Base-by-base conservation (phyloP, 1,284 basidiomycete genomes). In the Porogramme epimiltina region DNA sequence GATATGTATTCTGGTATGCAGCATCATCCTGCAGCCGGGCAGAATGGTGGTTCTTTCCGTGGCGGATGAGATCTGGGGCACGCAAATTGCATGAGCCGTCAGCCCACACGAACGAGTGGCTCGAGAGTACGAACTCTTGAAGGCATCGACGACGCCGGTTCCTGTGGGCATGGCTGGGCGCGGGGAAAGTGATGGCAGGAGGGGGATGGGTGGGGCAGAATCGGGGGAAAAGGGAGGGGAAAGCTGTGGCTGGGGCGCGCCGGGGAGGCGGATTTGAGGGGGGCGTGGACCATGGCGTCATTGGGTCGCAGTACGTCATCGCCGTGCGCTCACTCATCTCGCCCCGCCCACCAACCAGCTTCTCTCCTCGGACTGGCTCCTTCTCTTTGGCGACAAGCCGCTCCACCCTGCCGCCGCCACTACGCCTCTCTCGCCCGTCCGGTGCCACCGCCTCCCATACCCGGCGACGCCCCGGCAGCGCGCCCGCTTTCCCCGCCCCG, bases 51-150 rank as follows among this genome's bases (percentile, higher is more conserved):
- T 89, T 81, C 72, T 89, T 90, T 66, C 89, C 89, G 72, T 93
- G 89, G 62, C 93, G 82, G 55, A 95, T 90, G 65, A 95, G 87
- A 75, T 92, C 92, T 51, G 53, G 48, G 46, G 42, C 26, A 51
- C 19, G 52, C 42, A n/a, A 37, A 25, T 34, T 26, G 40, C 10
- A 46, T 57, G 51, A 57, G 49, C 42, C 51, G 37, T 40, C 24
- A 51, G 39, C 44, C n/a, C 20, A 28, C 23, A 42, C 47, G 47
- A 36, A 26, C 25, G 41, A 33, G 49, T 15, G 39, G 40, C 20
- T 42, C 45, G 26, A 47, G 24, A 38, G 25, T 23, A 47, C 67
- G 37, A 18, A 66, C 67, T 69, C 62, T 68, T 70, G 63, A 69
- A 69, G 33, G 67, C 66, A 62, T 69, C 67, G 62, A 70, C 67